phyloP scores from a whole-genome alignment of 2,329 filamentous ascomycete species.

The Ophiostoma sp. region DNA sequence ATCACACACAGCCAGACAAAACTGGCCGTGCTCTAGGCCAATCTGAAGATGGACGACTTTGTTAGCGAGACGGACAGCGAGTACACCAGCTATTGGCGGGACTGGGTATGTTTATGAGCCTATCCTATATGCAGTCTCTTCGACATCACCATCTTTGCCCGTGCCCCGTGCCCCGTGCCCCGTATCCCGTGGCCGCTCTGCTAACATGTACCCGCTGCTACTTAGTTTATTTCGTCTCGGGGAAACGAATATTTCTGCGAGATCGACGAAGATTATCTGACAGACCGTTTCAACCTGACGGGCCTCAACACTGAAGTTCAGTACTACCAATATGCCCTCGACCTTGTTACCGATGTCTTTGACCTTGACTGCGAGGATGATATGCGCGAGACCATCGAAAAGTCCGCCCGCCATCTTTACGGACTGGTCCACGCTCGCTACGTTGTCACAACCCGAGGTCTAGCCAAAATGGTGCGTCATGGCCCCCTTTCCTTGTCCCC shows the following conservation, averaged over 20 bases:
- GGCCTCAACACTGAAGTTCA: conserved; percentile 95
- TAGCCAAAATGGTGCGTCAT: conserved; percentile 74
- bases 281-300: conserved; percentile 95
- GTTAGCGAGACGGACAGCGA: conserved; percentile 97
- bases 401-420: conserved; percentile 91
- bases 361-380: conserved; percentile 98
- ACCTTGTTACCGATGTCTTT: conserved; percentile 96
- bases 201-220: neutral
- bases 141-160: neutral
- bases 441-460: conserved; percentile 88
- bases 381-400: conserved; percentile 96
- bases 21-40: neutral
- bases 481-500: neutral
- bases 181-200: neutral
- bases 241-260: conserved; percentile 99
- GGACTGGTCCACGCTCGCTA: conserved; percentile 94
- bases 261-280: conserved; percentile 98
- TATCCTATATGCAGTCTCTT: neutral
- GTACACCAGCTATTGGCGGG: conserved; percentile 98
- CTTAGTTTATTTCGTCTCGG: conserved; percentile 89
- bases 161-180: neutral
- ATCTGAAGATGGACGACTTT: conserved; percentile 83
- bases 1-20: neutral
- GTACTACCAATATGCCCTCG: conserved; percentile 97
- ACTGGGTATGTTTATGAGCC: conserved; percentile 70